phyloP scores from a whole-genome alignment of 768 basidiomycete genomes.

The Candolleomyces eurysporus region DNA sequence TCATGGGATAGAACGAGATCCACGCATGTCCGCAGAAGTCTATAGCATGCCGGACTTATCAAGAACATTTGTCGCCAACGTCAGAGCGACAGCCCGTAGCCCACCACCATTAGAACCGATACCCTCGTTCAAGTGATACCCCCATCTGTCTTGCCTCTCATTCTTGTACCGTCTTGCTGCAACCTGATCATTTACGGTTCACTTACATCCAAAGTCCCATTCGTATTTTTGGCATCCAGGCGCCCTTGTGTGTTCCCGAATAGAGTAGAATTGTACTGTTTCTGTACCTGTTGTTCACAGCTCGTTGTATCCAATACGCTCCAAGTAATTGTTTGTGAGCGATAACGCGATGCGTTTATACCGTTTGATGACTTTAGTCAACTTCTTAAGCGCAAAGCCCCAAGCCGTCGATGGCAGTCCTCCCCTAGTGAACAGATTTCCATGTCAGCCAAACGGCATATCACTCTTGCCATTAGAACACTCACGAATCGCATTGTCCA shows the following conservation, averaged over 20 bases:
- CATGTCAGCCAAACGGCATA: not conserved
- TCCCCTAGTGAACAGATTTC: not conserved
- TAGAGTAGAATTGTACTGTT: too few species aligned
- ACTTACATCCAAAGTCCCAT: not conserved
- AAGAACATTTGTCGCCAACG: not conserved
- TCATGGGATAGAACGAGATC: too few species aligned
- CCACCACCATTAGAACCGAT: not conserved
- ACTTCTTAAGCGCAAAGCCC: not conserved
- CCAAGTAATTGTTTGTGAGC: not conserved
- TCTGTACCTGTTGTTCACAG: not conserved
- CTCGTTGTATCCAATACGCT: not conserved
- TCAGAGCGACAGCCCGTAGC: not conserved
- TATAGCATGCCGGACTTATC: not conserved
- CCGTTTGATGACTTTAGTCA: not conserved
- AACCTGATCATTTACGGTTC: not conserved
- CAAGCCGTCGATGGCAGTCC: not conserved
- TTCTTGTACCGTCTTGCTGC: not conserved
- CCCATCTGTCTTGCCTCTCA: not conserved
- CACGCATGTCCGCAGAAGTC: not conserved
- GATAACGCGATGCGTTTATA: not conserved
- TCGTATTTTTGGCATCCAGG: not conserved
- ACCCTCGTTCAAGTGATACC: not conserved
- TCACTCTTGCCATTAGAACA: not conserved
- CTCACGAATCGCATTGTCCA: conserved; percentile 12
- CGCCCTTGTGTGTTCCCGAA: not conserved